Evolutionary conservation across 257 asterid species (phyloP).

Genomic region (Solanum etuberosum): DNA sequence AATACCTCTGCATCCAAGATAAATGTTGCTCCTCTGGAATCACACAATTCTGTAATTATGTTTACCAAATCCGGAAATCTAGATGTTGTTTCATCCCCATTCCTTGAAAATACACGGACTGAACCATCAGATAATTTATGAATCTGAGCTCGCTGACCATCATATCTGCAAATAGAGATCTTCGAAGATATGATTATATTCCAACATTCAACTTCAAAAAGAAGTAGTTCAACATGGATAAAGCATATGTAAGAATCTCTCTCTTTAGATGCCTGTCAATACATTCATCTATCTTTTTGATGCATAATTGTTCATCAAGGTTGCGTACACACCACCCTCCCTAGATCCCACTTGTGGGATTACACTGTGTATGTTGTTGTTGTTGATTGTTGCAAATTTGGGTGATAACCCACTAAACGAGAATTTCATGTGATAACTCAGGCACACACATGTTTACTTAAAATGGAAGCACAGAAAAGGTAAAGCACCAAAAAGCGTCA

Average conservation of each 20-base stretch:
- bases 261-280: not conserved
- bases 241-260: not conserved
- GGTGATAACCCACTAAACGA: not conserved
- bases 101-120: constrained; percentile 65
- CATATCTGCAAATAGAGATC: constrained; percentile 52
- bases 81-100: constrained; percentile 80
- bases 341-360: not conserved
- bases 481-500: not conserved
- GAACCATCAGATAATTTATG: constrained; percentile 71
- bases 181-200: not conserved
- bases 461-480: not conserved
- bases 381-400: not conserved
- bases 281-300: not conserved
- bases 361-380: not conserved
- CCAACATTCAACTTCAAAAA: not conserved
- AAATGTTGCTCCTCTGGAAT: constrained; percentile 36
- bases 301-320: not conserved
- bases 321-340: not conserved
- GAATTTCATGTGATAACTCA: not conserved
- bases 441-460: not conserved
- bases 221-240: not conserved
- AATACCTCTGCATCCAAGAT: constrained; percentile 84
- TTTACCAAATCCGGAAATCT: constrained; percentile 72
- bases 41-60: constrained; percentile 46
- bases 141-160: constrained; percentile 93